A percentile compares a stretch with the other conserved stretches of the same genome.
Conservation (phyloP, 225 moss, liverwort and hornwort species). For the Neckera pumila region DNA sequence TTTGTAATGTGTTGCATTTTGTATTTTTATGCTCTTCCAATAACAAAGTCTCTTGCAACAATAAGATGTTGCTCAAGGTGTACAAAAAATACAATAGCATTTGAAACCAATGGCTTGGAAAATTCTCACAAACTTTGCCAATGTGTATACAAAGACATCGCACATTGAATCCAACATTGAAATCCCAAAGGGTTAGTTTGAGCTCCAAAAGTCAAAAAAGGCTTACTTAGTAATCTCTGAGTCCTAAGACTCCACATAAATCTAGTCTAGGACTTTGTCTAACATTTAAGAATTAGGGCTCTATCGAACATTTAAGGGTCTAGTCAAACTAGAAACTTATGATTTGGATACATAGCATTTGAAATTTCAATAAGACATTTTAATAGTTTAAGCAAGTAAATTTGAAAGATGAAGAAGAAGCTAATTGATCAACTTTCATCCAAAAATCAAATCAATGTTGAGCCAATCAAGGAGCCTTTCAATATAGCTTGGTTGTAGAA, state of each 20-base stretch:
- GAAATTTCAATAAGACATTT: neutral
- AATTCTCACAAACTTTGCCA: neutral
- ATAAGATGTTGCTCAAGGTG: neutral
- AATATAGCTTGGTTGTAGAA: neutral
- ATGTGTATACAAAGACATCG: fast-evolving
- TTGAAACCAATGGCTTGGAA: neutral
- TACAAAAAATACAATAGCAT: no score
- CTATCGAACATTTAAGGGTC: no score
- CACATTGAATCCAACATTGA: no score
- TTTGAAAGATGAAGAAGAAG: neutral
- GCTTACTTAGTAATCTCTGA: fast-evolving
- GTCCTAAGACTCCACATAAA: fast-evolving
- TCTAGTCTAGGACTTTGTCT: fast-evolving
- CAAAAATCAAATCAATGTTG: neutral
- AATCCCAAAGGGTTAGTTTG: fast-evolving
- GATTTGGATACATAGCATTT: neutral
- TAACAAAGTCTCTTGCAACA: neutral
- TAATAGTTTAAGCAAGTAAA: neutral
- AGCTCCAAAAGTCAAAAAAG: neutral
- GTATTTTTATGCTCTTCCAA: neutral
- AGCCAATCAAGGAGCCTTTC: neutral
- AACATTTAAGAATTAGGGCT: fast-evolving
- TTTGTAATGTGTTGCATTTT: neutral
- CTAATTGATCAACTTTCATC: neutral
- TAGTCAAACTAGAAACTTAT: neutral